Conservation (phyloP, 352 stramenopile species). For the Plasmopara muralis region DNA sequence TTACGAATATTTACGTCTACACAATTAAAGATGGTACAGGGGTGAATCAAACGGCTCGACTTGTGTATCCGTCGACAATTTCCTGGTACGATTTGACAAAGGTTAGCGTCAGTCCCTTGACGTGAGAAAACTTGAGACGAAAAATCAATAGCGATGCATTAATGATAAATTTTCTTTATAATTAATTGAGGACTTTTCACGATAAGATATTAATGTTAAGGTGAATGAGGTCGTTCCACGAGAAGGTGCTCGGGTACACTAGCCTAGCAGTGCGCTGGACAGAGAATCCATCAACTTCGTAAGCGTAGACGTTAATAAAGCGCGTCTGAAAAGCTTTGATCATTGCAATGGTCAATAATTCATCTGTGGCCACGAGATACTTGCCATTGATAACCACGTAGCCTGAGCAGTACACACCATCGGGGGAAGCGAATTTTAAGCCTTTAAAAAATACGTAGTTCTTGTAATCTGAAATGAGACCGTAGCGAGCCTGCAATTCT, state of each 20-base stretch:
- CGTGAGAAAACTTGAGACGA: conserved; percentile 2
- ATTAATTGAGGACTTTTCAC: background rate
- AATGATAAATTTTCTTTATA: no score
- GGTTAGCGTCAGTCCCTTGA: conserved; percentile 27
- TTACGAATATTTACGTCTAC: conserved; percentile 43
- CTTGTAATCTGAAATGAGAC: conserved; percentile 38
- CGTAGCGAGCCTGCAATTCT: conserved; percentile 26
- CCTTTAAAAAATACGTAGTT: conserved; percentile 44
- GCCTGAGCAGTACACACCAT: conserved; percentile 39
- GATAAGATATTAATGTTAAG: conserved; percentile 37
- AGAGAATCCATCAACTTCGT: conserved; percentile 32
- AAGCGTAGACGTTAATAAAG: conserved; percentile 34
- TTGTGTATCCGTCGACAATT: conserved; percentile 40
- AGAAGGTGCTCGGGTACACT: conserved; percentile 34
- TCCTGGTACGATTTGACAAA: conserved; percentile 29
- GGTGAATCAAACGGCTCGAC: conserved; percentile 33
- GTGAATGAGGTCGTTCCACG: conserved; percentile 28
- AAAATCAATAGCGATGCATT: no score
- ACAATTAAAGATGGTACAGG: conserved; percentile 24
- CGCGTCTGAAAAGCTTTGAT: conserved; percentile 29
- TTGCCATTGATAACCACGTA: conserved; percentile 42
- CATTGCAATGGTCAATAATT: conserved; percentile 27
- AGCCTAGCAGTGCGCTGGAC: conserved; percentile 34
- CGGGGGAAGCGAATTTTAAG: conserved; percentile 35
- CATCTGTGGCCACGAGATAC: conserved; percentile 33